phyloP scores from a whole-genome alignment of 225 moss, liverwort and hornwort species.

The Neckera pumila region DNA sequence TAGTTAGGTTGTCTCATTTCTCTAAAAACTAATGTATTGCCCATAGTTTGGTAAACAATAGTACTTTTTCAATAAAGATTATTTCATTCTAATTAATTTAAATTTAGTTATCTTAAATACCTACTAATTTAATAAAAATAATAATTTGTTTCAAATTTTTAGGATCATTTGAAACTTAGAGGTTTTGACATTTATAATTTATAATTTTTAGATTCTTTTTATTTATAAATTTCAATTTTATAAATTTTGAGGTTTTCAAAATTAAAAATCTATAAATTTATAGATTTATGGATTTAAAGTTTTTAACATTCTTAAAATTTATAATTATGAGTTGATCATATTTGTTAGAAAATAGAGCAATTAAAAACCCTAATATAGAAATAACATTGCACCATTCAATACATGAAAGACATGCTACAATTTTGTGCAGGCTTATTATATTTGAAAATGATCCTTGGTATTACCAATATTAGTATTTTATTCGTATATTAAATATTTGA shows the following conservation, averaged over 20 bases:
- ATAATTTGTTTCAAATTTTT: too few species aligned
- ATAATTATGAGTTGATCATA: not conserved
- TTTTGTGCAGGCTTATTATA: not conserved
- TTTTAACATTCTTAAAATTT: not conserved
- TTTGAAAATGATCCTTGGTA: not conserved
- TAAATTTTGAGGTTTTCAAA: too few species aligned
- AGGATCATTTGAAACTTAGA: too few species aligned
- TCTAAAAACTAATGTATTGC: not conserved
- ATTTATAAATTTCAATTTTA: too few species aligned
- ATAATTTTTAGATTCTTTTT: too few species aligned
- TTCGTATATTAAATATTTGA: not conserved
- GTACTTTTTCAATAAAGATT: not conserved
- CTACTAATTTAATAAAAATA: too few species aligned
- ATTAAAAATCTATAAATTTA: too few species aligned
- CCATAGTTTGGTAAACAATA: not conserved
- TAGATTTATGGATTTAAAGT: too few species aligned
- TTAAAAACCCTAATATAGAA: not conserved
- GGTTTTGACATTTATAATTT: too few species aligned
- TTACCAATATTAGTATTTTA: not conserved
- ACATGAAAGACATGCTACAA: not conserved
- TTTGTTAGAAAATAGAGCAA: not conserved
- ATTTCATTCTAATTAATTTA: not conserved
- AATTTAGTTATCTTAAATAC: not conserved
- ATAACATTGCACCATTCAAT: not conserved
- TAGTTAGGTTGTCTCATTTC: not conserved